Base-by-base conservation (phyloP, 2,329 filamentous ascomycete species). In the Microcyclospora pomicola region DNA sequence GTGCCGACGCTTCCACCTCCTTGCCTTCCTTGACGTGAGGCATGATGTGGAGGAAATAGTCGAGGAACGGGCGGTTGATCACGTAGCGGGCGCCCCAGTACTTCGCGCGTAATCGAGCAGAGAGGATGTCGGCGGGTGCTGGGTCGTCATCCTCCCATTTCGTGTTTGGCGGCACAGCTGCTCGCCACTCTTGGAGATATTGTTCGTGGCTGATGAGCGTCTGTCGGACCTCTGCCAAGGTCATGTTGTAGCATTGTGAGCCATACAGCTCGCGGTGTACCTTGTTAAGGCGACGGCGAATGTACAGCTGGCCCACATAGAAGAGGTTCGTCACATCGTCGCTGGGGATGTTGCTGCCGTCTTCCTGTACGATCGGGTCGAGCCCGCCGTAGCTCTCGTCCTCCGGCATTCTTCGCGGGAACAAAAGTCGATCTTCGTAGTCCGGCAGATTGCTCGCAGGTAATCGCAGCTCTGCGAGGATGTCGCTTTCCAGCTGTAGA, bases 71-170 rank as follows among this genome's bases (percentile, higher is more conserved):
- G 15, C 91, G 75, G 56, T 91, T 82, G 16, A 88, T 87, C 54
- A 96, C 87, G 44, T 92, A 86, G 46, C 81, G 75, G 0, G 85
- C 87, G 14, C 91, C 91, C 68, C 88, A 96, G 59, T 91, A 96
- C 59, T 98, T 96, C 11, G 83, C 91, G 31, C 88, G 78, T 43
- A 96, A 68, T 15, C 91, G 75, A 27, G 88, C 88, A 10, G 75
- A 69, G 12, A 95, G 75, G 42, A 96, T 86, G 35, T 94, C 77
- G 0, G 54, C 59, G 0, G 86, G 73, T 1, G 85, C 84, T 4
- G 69, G 68, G 38, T 93, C 83, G 2, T 68, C 60, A 42, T 85
- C 80, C 2, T 71, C 56, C 67, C 80, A 83, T 39, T 61, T 60
- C 72, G 88, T 52, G 2, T 52, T 42, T 1, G 58, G 45, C 0